phyloP scores from a whole-genome alignment of 2,329 filamentous ascomycete genomes.

The Macrophomina phaseolina region DNA sequence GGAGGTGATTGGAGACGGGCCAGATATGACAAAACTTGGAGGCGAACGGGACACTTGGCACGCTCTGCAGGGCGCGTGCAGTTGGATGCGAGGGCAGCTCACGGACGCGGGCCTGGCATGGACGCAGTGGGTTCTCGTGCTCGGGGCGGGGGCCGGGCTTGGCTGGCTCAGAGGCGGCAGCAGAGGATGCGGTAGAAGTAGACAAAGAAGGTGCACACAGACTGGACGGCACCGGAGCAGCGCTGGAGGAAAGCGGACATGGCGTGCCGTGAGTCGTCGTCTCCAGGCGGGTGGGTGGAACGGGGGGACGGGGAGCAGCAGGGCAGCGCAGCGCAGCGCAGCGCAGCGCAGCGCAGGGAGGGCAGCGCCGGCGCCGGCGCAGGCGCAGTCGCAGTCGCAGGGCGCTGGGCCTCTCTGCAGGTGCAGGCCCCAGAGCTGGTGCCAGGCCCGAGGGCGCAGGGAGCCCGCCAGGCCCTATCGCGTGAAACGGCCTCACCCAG shows the following conservation, averaged over 20 bases:
- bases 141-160: not conserved
- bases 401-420: not conserved
- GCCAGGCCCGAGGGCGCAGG: too few species aligned
- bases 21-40: conserved; percentile 11
- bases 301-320: not conserved
- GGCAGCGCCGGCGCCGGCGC: not conserved
- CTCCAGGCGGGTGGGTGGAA: not conserved
- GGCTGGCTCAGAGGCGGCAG: conserved; percentile 13
- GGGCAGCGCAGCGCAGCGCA: too few species aligned
- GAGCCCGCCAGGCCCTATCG: not conserved
- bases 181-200: conserved; percentile 28
- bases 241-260: conserved; percentile 5
- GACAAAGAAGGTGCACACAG: conserved; percentile 18
- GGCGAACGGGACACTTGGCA: conserved; percentile 19
- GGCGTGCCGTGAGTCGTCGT: not conserved
- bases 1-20: conserved; percentile 20
- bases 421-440: too few species aligned
- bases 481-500: conserved; percentile 2
- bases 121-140: not conserved
- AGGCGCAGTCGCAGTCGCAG: not conserved
- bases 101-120: conserved; percentile 3
- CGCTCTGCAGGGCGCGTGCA: conserved; percentile 16
- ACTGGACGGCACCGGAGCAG: not conserved
- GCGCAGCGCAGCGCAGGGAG: too few species aligned
- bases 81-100: conserved; percentile 14